phyloP scores from a whole-genome alignment of 805 yeast species.

The Starmerella scarabaei region DNA sequence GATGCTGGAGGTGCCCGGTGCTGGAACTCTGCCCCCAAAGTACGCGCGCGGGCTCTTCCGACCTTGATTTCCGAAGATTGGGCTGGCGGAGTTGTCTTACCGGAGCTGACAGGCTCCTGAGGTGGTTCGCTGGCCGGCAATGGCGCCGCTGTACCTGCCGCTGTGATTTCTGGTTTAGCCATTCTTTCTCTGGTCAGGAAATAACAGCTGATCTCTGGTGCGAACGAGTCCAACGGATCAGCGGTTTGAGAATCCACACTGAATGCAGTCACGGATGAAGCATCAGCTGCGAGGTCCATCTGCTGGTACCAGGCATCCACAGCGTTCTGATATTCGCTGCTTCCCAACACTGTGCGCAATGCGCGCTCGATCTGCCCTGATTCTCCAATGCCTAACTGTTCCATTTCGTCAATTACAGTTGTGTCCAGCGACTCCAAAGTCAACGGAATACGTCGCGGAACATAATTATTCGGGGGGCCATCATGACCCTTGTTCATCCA shows the following conservation, averaged over 20 bases:
- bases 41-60: conserved; percentile 14
- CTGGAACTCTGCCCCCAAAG: conserved; percentile 14
- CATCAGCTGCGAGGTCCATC: conserved; percentile 1
- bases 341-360: conserved; percentile 43
- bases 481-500: conserved; percentile 92
- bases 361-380: conserved; percentile 40
- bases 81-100: not conserved
- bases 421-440: conserved; percentile 48
- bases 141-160: conserved; percentile 4
- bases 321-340: conserved; percentile 54
- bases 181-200: conserved; percentile 74
- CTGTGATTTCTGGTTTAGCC: conserved; percentile 22
- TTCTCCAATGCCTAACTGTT: conserved; percentile 64
- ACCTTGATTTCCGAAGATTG: conserved; percentile 2
- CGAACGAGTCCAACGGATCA: conserved; percentile 72
- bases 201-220: conserved; percentile 80
- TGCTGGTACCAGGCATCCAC: conserved; percentile 44
- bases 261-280: not conserved
- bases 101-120: not conserved
- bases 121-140: conserved; percentile 1
- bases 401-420: conserved; percentile 59
- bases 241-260: not conserved
- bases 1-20: not conserved
- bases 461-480: conserved; percentile 49
- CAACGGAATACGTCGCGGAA: conserved; percentile 71